Percentiles rank a stretch among this genome's conserved stretches.
Conservation (phyloP, 1,139 yeast species). For the Hemisphaericaspora xylofermentans region DNA sequence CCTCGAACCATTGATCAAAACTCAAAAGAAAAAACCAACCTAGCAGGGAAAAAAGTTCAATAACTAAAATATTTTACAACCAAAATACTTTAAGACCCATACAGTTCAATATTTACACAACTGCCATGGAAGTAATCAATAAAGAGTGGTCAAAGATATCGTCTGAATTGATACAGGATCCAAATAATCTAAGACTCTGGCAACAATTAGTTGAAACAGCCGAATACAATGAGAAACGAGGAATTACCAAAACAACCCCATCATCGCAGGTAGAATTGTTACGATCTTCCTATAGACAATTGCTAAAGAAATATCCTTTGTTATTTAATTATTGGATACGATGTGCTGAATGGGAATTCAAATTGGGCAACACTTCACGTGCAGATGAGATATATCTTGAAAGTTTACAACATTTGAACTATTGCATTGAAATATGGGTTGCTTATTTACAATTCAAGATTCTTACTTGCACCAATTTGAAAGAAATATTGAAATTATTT, state of each 20-base stretch:
- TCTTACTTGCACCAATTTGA: constrained; percentile 35
- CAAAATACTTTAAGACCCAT: too few species aligned
- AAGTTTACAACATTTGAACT: constrained; percentile 53
- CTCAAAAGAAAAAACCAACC: too few species aligned
- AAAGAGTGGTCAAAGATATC: constrained; percentile 20
- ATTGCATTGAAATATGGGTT: constrained; percentile 73
- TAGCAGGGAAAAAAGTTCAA: too few species aligned
- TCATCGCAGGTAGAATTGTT: constrained; percentile 39
- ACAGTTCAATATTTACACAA: too few species aligned
- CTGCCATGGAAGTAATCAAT: constrained; percentile 1
- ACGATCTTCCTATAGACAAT: constrained; percentile 51
- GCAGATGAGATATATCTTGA: constrained; percentile 53
- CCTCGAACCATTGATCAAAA: too few species aligned
- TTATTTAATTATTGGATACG: constrained; percentile 79
- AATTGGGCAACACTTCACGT: constrained; percentile 50
- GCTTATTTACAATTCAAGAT: constrained; percentile 58
- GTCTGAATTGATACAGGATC: constrained; percentile 33
- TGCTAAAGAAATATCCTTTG: constrained; percentile 65
- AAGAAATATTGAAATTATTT: constrained; percentile 45
- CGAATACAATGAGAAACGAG: constrained; percentile 20
- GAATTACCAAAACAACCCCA: constrained; percentile 47
- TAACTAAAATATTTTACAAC: too few species aligned
- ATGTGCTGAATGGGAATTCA: constrained; percentile 67
- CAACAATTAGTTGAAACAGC: constrained; percentile 41
- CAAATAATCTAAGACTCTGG: constrained; percentile 53